Evolutionary conservation across 768 basidiomycete species (phyloP), one percentile per base, ranked within the genome.

Genomic region (Lentinula guzmanii): DNA sequence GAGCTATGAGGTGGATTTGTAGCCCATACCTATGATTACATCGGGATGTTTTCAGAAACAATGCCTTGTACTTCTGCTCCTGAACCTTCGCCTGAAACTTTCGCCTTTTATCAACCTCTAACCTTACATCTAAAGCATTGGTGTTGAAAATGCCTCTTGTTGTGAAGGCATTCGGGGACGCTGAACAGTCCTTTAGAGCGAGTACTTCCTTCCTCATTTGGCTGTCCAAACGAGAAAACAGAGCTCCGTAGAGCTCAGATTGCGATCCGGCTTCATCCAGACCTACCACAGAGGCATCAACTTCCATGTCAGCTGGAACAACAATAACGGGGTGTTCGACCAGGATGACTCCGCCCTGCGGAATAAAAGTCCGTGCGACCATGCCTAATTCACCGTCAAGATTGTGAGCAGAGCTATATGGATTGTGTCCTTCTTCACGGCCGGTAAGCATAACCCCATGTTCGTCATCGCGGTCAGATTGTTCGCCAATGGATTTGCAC

Each of bases 41-140:
- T 41, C 45, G 18, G n/a, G 58, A 58, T n/a, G 58, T 51, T 28
- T 35, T 35, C 18, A 45, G 58, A 31, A 58, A 58, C 18, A 58
- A 18, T 7, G 43, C 58, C 28, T 39, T 16, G 45, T 51, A 48
- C 33, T 39, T 58, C 4, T 39, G 45, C 13, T n/a, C 21, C 21
- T 50, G 21, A 10, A 24, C 2, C 24, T 24, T 24, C 24, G 24
- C 24, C 24, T 24, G 24, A 24, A 24, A 24, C 24, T 39, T 39
- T 39, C 37, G 37, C 3, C 10, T 5, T 31, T 21, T 18, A 2
- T 35, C 3, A 5, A 35, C 31, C 15, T 33, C 15, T 5, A 58
- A 13, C 31, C 48, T 28, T 24, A 58, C 37, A 18, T 46, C 21
- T 10, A 58, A 35, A 28, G 45, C 43, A 48, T 58, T 46, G 9